phyloP scores from a whole-genome alignment of 352 stramenopile species.

The Globisporangium viniferum region DNA sequence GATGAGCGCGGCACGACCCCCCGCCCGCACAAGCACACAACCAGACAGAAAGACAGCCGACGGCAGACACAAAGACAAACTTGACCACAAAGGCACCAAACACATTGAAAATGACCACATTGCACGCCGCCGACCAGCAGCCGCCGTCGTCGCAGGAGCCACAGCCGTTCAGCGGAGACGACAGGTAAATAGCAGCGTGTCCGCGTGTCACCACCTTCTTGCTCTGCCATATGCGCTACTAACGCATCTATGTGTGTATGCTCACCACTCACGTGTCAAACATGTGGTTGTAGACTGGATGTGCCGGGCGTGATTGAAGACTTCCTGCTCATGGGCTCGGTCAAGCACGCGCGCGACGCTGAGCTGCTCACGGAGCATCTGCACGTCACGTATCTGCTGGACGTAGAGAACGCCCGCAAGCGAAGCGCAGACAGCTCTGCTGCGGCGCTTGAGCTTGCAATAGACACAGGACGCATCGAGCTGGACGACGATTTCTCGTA shows the following conservation, averaged over 20 bases:
- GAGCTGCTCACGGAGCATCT: constrained; percentile 51
- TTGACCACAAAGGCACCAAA: not conserved
- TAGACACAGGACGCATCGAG: constrained; percentile 41
- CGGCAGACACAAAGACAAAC: not conserved
- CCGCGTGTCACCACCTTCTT: too few relatives aligned
- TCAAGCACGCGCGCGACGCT: constrained; percentile 53
- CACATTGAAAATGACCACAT: constrained; percentile 9
- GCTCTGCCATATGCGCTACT: not conserved
- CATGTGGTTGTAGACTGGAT: constrained; percentile 37
- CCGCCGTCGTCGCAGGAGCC: constrained; percentile 9
- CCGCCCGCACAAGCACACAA: constrained; percentile 2
- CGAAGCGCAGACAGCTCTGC: constrained; percentile 22
- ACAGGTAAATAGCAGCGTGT: constrained; percentile 12
- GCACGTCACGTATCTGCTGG: constrained; percentile 43
- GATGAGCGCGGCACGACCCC: not conserved
- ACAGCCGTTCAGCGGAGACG: constrained; percentile 10
- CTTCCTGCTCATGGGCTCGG: constrained; percentile 55
- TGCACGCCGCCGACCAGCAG: not conserved
- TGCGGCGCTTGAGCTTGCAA: constrained; percentile 19
- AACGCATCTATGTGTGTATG: not conserved
- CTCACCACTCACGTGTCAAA: not conserved
- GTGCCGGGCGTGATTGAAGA: constrained; percentile 57
- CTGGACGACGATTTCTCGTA: constrained; percentile 66
- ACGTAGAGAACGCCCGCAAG: constrained; percentile 67
- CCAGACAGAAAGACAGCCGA: constrained; percentile 1